These are phyloP conservation scores for Skeletonema costatum DNA, from an alignment of 108 stramenopile species.

Conservation along the genomic window DNA sequence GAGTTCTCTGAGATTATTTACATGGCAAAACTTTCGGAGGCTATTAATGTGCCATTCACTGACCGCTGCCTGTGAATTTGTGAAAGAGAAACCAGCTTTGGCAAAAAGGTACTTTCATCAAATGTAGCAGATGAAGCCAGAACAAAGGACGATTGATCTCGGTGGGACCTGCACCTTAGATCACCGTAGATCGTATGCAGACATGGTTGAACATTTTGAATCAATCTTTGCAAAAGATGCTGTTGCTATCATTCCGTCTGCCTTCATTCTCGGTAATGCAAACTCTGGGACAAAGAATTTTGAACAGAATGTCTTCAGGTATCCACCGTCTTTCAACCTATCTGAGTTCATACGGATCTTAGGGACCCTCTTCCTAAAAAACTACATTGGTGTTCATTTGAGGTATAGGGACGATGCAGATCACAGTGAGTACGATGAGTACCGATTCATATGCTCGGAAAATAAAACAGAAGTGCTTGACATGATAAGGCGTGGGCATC, in stretches of 20 bases:
- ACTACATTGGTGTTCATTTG: background rate
- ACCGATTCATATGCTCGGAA: background rate
- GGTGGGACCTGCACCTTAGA: background rate
- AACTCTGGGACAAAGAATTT: background rate
- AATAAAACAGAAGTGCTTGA: background rate
- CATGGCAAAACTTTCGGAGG: background rate
- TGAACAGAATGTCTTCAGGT: background rate
- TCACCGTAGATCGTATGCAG: background rate
- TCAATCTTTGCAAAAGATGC: background rate
- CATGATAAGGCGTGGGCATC: background rate
- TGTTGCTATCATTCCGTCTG: background rate
- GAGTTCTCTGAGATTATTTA: background rate
- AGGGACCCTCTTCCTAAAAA: background rate
- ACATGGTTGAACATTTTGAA: background rate
- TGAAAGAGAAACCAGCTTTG: background rate
- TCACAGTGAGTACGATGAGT: too few species aligned
- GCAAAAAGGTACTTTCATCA: background rate
- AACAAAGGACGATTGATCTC: background rate
- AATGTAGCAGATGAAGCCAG: background rate
- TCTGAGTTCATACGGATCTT: background rate
- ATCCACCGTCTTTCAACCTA: background rate
- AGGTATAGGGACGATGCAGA: background rate
- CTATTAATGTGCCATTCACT: background rate
- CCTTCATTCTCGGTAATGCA: background rate
- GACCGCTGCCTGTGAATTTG: background rate